These are phyloP conservation scores for Golubevia sp. DNA, from an alignment of 1,284 basidiomycete species.

Conservation along the genomic window DNA sequence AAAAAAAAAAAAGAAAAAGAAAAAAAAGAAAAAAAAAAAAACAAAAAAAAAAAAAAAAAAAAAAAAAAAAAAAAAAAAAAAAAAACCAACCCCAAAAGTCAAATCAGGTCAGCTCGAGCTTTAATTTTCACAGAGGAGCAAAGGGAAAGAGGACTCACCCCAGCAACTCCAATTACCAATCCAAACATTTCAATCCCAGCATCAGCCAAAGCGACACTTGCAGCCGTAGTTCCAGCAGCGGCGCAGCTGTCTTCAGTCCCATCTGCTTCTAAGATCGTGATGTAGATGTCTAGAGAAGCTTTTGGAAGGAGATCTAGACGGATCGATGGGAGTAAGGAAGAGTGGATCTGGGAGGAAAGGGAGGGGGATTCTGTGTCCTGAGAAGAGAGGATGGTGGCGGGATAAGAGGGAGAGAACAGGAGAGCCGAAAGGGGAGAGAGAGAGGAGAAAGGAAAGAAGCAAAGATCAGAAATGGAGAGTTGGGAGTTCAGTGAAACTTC, in stretches of 20 bases:
- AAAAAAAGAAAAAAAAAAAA: no score
- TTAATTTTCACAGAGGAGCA: no score
- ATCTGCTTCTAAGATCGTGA: slow-evolving; percentile 89
- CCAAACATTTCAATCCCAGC: slow-evolving; percentile 87
- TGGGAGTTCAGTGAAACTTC: background rate
- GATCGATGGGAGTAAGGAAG: slow-evolving; percentile 82
- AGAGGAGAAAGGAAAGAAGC: background rate
- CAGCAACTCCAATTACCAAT: slow-evolving; percentile 76
- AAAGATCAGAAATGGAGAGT: background rate
- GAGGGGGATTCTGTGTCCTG: slow-evolving; percentile 92
- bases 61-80: no score
- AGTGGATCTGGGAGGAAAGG: slow-evolving; percentile 79
- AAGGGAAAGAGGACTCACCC: slow-evolving; percentile 64
- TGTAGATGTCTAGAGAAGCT: slow-evolving; percentile 86
- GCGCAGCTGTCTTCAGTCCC: slow-evolving; percentile 78
- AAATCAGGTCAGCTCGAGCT: no score
- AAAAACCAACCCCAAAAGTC: no score
- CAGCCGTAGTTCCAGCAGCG: slow-evolving; percentile 81
- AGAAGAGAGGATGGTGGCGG: background rate
- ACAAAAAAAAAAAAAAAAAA: no score
- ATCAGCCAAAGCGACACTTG: slow-evolving; percentile 84
- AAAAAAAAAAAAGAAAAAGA: no score
- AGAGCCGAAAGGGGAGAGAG: background rate
- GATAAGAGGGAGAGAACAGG: background rate
- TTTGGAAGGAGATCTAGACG: slow-evolving; percentile 90